phyloP scores from a whole-genome alignment of 2,329 filamentous ascomycete species.

The Neonectria sp. region DNA sequence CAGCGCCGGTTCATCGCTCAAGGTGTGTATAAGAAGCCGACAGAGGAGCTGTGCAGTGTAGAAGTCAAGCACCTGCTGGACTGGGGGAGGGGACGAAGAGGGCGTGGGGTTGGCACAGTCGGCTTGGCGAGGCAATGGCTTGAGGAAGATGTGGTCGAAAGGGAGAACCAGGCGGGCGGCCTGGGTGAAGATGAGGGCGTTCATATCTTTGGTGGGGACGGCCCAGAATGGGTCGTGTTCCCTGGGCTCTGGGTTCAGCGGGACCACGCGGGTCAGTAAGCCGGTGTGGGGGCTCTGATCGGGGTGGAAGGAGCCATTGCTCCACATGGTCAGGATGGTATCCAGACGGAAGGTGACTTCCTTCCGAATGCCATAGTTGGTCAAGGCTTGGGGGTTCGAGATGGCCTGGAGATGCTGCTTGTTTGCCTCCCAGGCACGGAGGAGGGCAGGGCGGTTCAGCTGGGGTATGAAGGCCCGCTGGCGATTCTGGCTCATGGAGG shows the following conservation, averaged over 20 bases:
- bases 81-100: too few species aligned
- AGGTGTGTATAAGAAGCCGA: not conserved
- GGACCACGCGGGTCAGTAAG: too few species aligned
- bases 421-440: conserved; percentile 20
- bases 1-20: not conserved
- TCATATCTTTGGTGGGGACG: conserved; percentile 9
- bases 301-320: not conserved
- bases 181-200: conserved; percentile 8
- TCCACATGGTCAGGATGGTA: conserved; percentile 11
- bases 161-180: conserved; percentile 9
- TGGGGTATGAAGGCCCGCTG: not conserved
- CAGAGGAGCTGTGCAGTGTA: conserved; percentile 11
- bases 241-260: too few species aligned
- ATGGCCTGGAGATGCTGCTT: conserved; percentile 7
- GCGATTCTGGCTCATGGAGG: not conserved
- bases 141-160: not conserved
- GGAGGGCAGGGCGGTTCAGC: not conserved
- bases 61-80: conserved; percentile 1
- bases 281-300: conserved; percentile 6
- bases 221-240: conserved; percentile 12
- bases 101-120: too few species aligned
- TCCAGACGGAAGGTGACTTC: conserved; percentile 13
- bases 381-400: too few species aligned
- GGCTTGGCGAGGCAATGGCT: too few species aligned
- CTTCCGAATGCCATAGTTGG: too few species aligned